Evolutionary conservation across 768 basidiomycete genomes (phyloP).

Genomic region (Mrakia gelida): DNA sequence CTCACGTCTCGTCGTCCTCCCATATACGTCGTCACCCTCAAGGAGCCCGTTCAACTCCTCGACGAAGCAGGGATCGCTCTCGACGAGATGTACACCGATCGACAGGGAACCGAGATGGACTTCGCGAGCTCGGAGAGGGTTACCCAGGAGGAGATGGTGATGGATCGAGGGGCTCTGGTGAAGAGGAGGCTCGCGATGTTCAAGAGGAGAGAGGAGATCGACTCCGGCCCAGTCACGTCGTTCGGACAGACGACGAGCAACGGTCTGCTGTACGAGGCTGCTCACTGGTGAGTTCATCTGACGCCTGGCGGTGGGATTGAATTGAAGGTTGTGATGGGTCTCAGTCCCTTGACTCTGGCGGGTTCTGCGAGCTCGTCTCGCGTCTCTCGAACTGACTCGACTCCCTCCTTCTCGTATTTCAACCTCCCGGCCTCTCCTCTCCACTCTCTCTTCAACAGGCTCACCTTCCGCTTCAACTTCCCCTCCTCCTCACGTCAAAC

Average conservation of each 20-base stretch:
- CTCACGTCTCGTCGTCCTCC: conserved; percentile 18
- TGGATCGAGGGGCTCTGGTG: not conserved
- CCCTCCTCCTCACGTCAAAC: not conserved
- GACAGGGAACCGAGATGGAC: conserved; percentile 19
- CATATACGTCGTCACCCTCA: conserved; percentile 8
- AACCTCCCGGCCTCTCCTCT: too few species aligned
- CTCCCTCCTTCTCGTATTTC: too few species aligned
- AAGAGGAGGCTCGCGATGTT: not conserved
- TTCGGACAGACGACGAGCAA: not conserved
- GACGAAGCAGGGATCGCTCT: not conserved
- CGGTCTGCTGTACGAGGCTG: not conserved
- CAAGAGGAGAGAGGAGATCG: not conserved
- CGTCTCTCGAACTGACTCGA: too few species aligned
- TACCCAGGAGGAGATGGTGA: not conserved
- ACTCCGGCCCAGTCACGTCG: not conserved
- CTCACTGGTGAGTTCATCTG: conserved; percentile 1
- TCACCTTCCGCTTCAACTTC: conserved; percentile 16
- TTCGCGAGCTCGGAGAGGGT: not conserved
- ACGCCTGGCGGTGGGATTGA: too few species aligned
- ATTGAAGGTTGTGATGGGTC: too few species aligned
- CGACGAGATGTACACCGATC: not conserved
- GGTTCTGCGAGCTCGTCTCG: too few species aligned
- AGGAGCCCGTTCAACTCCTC: conserved; percentile 4
- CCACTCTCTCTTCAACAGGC: too few species aligned
- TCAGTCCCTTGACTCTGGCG: too few species aligned